A percentile compares a stretch with the other conserved stretches of the same genome.
phyloP scores from a whole-genome alignment of 768 basidiomycete genomes.

The Lyophyllum semitale region DNA sequence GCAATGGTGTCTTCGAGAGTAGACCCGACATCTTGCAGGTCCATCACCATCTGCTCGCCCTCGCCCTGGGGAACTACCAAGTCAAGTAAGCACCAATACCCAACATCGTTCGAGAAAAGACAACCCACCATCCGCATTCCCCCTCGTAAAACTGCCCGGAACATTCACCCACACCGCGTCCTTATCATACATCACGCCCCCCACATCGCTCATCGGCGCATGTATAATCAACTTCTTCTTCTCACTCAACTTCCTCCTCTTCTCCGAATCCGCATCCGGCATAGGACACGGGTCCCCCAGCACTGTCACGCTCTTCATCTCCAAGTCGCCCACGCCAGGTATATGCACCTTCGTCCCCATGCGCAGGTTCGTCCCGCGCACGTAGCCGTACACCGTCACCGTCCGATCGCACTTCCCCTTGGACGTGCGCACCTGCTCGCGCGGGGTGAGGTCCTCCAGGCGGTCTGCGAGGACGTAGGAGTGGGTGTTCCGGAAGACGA shows the following conservation, averaged over 20 bases:
- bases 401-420: slow-evolving; percentile 93
- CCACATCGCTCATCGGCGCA: slow-evolving; percentile 98
- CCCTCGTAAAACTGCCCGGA: slow-evolving; percentile 88
- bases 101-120: neutral
- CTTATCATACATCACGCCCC: slow-evolving; percentile 96
- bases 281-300: slow-evolving; percentile 96
- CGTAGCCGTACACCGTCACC: slow-evolving; percentile 92
- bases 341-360: slow-evolving; percentile 83
- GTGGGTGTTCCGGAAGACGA: slow-evolving; percentile 93
- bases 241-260: slow-evolving; percentile 89
- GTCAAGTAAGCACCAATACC: neutral
- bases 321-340: slow-evolving; percentile 91
- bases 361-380: slow-evolving; percentile 86
- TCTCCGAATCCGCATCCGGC: slow-evolving; percentile 89
- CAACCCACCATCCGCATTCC: slow-evolving; percentile 61
- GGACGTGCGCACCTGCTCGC: slow-evolving; percentile 74
- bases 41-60: slow-evolving; percentile 97
- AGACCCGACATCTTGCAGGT: slow-evolving; percentile 80
- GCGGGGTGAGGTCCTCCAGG: slow-evolving; percentile 90
- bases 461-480: slow-evolving; percentile 95
- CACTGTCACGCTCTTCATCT: slow-evolving; percentile 68
- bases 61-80: slow-evolving; percentile 77
- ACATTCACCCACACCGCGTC: slow-evolving; percentile 99
- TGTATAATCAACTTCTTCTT: slow-evolving; percentile 91
- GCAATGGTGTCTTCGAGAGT: slow-evolving; percentile 87